phyloP scores from a whole-genome alignment of 2,329 filamentous ascomycete species.

The Fusarium papillatum region DNA sequence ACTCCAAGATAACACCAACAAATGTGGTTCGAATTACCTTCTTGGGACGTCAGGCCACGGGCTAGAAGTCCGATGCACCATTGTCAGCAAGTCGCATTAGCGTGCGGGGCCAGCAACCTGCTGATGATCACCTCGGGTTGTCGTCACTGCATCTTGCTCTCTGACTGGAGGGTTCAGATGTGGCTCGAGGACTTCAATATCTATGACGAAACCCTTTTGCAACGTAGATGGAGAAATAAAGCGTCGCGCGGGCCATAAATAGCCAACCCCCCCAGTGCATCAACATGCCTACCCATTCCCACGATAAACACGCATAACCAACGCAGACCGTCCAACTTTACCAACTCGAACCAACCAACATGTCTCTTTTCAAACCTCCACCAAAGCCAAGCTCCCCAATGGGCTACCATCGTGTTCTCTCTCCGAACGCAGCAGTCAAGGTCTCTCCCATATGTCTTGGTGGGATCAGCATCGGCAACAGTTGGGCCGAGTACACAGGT shows the following conservation, averaged over 20 bases:
- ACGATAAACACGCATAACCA: background rate
- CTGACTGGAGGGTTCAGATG: background rate
- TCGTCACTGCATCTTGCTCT: background rate
- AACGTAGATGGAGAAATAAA: background rate
- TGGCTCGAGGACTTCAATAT: background rate
- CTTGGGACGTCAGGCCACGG: background rate
- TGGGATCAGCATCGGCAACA: constrained; percentile 40
- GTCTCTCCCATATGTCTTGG: constrained; percentile 44
- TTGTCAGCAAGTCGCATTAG: constrained; percentile 7
- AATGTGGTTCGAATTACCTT: background rate
- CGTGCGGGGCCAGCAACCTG: background rate
- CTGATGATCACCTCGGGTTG: background rate
- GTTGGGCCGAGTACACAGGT: constrained; percentile 34
- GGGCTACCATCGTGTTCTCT: constrained; percentile 39
- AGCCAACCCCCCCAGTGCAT: background rate
- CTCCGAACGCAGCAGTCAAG: constrained; percentile 38
- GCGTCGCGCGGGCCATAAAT: background rate
- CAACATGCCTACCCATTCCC: background rate
- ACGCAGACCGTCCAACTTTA: background rate
- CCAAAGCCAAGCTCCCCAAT: constrained; percentile 33
- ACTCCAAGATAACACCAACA: background rate
- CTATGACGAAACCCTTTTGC: background rate
- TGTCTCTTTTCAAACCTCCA: background rate
- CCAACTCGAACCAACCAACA: background rate
- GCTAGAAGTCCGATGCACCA: background rate